A percentile compares a stretch with the other conserved stretches of the same genome.
Conservation (phyloP, 345 rosid species). For the Xanthoceras sorbifolium region DNA sequence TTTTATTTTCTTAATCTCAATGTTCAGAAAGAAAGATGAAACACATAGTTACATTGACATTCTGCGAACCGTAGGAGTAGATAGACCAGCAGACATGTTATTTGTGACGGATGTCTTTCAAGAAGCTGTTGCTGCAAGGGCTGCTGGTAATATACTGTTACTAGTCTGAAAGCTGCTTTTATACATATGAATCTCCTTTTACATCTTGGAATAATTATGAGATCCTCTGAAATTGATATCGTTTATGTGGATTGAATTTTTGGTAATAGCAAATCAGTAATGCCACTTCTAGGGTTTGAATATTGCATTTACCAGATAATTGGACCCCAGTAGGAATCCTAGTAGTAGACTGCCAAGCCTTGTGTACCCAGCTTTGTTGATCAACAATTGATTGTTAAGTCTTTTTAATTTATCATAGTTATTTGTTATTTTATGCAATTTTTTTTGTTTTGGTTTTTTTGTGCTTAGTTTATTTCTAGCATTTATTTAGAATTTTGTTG, state of each 20-base stretch:
- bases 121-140: conserved; percentile 34
- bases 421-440: not conserved
- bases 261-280: too few relatives aligned
- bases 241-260: not conserved
- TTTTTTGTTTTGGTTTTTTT: not conserved
- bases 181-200: not conserved
- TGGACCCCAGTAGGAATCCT: too few relatives aligned
- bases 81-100: conserved; percentile 27
- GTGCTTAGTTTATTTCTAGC: not conserved
- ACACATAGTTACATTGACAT: conserved; percentile 24
- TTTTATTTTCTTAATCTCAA: not conserved
- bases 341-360: too few relatives aligned
- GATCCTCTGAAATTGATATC: not conserved
- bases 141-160: conserved; percentile 23
- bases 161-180: not conserved
- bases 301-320: too few relatives aligned
- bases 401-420: not conserved
- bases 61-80: conserved; percentile 29
- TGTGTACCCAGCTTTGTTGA: too few relatives aligned
- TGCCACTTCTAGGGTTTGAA: too few relatives aligned
- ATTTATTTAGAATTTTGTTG: not conserved
- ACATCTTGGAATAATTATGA: not conserved
- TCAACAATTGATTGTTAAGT: too few relatives aligned
- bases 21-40: conserved; percentile 27
- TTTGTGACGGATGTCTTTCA: conserved; percentile 28